phyloP scores from a whole-genome alignment of 2,329 filamentous ascomycete species.

The Aureobasidium melanogenum region DNA sequence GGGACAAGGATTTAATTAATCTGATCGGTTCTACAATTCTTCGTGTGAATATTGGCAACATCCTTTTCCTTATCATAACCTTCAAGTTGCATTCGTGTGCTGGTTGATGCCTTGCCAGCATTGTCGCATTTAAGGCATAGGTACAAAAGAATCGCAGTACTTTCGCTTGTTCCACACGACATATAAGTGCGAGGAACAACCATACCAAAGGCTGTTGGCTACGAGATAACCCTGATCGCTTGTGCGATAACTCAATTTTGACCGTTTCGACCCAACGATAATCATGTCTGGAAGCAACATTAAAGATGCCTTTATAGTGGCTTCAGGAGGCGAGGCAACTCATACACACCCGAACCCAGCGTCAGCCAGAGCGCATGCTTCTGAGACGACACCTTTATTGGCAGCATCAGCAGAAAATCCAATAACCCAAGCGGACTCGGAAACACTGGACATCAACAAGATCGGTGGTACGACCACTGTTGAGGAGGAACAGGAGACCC shows the following conservation, averaged over 20 bases:
- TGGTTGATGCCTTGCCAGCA: neutral
- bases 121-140: neutral
- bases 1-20: neutral
- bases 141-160: neutral
- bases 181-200: too few species aligned
- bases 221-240: neutral
- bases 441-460: conserved; percentile 3
- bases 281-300: neutral
- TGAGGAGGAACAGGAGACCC: neutral
- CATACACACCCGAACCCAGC: neutral
- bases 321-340: neutral
- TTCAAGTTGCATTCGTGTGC: neutral
- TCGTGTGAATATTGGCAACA: neutral
- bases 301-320: neutral
- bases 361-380: neutral
- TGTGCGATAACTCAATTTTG: neutral
- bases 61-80: neutral
- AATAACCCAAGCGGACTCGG: conserved; percentile 1
- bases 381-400: conserved; percentile 9
- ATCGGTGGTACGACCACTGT: neutral
- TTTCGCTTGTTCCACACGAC: neutral
- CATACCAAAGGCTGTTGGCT: neutral
- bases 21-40: neutral
- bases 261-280: neutral
- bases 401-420: conserved; percentile 3